Evolutionary conservation across 306 rosid species (phyloP).

Genomic region (Sicyos edulis): DNA sequence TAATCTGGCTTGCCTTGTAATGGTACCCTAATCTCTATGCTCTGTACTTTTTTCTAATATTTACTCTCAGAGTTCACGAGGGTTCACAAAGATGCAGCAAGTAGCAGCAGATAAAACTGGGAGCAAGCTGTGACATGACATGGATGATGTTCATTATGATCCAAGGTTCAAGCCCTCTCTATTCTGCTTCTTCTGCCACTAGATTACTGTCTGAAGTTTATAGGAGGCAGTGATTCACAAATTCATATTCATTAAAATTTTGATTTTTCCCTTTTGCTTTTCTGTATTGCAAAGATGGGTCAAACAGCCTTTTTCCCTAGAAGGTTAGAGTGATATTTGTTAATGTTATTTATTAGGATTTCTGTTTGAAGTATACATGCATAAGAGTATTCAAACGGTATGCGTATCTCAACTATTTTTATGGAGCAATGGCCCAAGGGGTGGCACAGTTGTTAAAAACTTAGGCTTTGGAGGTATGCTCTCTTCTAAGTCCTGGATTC

Average conservation of each 20-base stretch:
- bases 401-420: no score
- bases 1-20: conserved; percentile 5
- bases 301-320: conserved; percentile 18
- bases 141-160: conserved; percentile 24
- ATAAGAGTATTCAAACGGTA: no score
- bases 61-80: conserved; percentile 52
- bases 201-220: conserved; percentile 36
- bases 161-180: conserved; percentile 19
- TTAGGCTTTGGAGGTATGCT: no score
- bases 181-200: conserved; percentile 33
- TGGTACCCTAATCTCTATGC: conserved; percentile 12
- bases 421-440: no score
- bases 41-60: conserved; percentile 10
- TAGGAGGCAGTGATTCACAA: conserved; percentile 35
- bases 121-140: conserved; percentile 32
- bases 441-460: no score
- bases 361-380: no score
- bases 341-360: conserved; percentile 18
- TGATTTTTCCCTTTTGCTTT: conserved; percentile 4
- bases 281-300: conserved; percentile 16
- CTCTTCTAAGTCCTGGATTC: no score
- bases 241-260: conserved; percentile 17
- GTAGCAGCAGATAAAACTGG: conserved; percentile 41
- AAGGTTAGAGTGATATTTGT: conserved; percentile 18
- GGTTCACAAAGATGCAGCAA: conserved; percentile 51